Base-by-base conservation (phyloP, 495 filamentous ascomycete genomes). In the Neurospora tetrasperma region DNA sequence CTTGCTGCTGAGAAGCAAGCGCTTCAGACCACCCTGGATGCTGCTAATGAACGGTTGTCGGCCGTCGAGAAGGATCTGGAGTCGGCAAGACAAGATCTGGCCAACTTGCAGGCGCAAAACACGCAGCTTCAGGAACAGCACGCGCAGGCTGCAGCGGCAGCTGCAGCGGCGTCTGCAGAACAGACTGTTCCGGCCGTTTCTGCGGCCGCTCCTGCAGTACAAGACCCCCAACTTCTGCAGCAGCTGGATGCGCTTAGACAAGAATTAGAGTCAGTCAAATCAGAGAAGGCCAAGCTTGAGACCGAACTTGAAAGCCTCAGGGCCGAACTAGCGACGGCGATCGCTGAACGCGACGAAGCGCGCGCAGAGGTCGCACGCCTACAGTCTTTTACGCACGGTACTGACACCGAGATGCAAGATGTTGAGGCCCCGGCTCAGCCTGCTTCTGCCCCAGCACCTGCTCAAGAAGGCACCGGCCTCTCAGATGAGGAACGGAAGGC, bases 191-290 rank as follows among this genome's bases (percentile, higher is more conserved):
- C 27, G 27, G 11, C 69, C 11, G 48, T 69, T 18, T 8, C 74
- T 23, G 69, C 2, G 2, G 27, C 31, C 12, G 68, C 73, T 6
- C 48, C 71, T 6, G 71, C 77, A 1, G 76, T 76, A 54, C 72
- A 80, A 42, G 71, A 81, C 31, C 70, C 76, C 88, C 84, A 86
- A 84, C 82, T 98, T 90, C 87, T 92, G 90, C 68, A 97, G 82
- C 42, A 97, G 79, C 80, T 99, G 4, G 75, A 77, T 69, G 74
- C 16, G 18, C 12, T 78, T 39, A 72, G 75, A 4, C 75, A 78
- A 54, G 83, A 87, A 74, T 77, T 87, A 38, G 81, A 84, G 6
- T 76, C 78, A 54, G 76, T 88, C 42, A 76, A 73, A 9, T 74
- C 80, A 8, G 78, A 85, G 62, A 85, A 84, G 76, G 78, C 75